These are phyloP conservation scores for Zoysia japonica DNA, from an alignment of 176 grass and related monocot species.

Conservation along the genomic window DNA sequence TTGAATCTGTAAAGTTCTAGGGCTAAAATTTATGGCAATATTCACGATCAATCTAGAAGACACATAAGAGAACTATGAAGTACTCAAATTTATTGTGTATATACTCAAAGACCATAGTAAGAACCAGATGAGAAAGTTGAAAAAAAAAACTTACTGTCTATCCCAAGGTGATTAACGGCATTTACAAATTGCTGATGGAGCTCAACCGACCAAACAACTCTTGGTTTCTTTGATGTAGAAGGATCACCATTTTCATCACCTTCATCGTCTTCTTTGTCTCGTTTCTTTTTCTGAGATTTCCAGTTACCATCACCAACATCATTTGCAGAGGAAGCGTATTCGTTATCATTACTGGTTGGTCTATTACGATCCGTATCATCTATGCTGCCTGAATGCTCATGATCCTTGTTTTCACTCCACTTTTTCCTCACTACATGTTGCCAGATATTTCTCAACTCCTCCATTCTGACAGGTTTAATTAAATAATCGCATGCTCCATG, in stretches of 20 bases:
- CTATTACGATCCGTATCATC: conserved; percentile 76
- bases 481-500: conserved; percentile 98
- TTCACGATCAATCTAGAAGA: not conserved
- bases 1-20: too few relatives aligned
- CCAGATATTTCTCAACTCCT: conserved; percentile 98
- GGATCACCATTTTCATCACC: conserved; percentile 83
- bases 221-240: conserved; percentile 86
- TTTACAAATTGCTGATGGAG: conserved; percentile 99
- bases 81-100: conserved; percentile 4
- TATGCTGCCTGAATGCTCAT: conserved; percentile 86
- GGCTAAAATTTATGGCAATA: not conserved
- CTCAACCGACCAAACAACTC: conserved; percentile 98
- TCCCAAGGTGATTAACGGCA: conserved; percentile 94
- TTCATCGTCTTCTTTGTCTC: conserved; percentile 93
- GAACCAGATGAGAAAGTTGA: not conserved
- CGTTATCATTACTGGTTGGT: conserved; percentile 61
- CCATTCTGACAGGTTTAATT: conserved; percentile 92
- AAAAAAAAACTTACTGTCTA: conserved; percentile 76
- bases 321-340: conserved; percentile 77
- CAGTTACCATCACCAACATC: conserved; percentile 72
- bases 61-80: conserved; percentile 21
- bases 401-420: conserved; percentile 67
- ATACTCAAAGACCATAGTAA: not conserved
- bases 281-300: conserved; percentile 91
- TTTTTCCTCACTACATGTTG: conserved; percentile 97